Evolutionary conservation across 768 basidiomycete genomes (phyloP).

Genomic region (Tricholomella constricta): DNA sequence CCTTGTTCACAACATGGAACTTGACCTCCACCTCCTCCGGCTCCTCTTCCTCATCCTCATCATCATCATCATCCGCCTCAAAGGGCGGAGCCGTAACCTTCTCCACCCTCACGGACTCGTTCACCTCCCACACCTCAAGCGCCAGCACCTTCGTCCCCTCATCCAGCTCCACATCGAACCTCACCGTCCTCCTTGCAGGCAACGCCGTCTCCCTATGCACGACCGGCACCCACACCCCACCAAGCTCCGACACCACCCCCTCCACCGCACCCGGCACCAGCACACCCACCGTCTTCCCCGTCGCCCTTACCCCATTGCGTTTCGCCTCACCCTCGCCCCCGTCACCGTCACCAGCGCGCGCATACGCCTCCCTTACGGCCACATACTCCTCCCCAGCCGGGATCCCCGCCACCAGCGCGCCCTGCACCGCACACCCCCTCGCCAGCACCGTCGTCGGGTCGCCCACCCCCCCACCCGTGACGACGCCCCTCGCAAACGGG

Average conservation of each 20-base stretch:
- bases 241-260: constrained; percentile 42
- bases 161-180: constrained; percentile 56
- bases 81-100: constrained; percentile 49
- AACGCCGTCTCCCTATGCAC: constrained; percentile 71
- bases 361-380: constrained; percentile 55
- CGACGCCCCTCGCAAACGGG: constrained; percentile 65
- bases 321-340: constrained; percentile 15
- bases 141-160: constrained; percentile 47
- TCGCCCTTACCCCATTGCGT: constrained; percentile 51
- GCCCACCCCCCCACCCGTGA: constrained; percentile 70
- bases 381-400: constrained; percentile 47
- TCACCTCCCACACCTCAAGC: constrained; percentile 79
- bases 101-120: constrained; percentile 66
- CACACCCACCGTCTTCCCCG: constrained; percentile 63
- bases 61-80: constrained; percentile 47
- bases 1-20: constrained; percentile 60
- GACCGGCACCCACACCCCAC: constrained; percentile 68
- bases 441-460: constrained; percentile 81
- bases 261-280: constrained; percentile 55
- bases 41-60: constrained; percentile 61
- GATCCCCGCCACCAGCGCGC: constrained; percentile 56
- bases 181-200: constrained; percentile 62
- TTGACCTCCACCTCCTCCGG: constrained; percentile 65
- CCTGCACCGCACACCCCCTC: constrained; percentile 77
- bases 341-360: constrained; percentile 9